Evolutionary conservation across 2,329 filamentous ascomycete species (phyloP).

Genomic region (Rhytidhysteron rufulum): DNA sequence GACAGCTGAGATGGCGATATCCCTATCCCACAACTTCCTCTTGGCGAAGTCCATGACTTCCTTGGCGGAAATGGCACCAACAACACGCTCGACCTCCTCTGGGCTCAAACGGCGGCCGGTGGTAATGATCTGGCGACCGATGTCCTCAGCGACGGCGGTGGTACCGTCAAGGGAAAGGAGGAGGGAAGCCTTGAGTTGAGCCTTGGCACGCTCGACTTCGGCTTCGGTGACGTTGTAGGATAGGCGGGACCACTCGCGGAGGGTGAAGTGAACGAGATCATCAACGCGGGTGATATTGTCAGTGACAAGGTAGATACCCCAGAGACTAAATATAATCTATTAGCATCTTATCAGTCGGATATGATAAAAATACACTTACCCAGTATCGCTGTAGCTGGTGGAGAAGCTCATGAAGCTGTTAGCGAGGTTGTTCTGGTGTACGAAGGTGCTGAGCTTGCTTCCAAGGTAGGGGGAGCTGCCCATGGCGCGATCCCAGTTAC

Average conservation of each 20-base stretch:
- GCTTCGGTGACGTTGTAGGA: slow-evolving; percentile 82
- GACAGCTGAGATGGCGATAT: slow-evolving; percentile 89
- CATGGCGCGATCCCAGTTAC: slow-evolving; percentile 99
- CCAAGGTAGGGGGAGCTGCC: slow-evolving; percentile 96
- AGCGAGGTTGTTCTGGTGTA: slow-evolving; percentile 91
- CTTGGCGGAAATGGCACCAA: slow-evolving; percentile 87
- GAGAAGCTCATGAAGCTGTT: slow-evolving; percentile 99
- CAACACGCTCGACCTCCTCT: slow-evolving; percentile 89
- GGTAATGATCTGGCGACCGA: slow-evolving; percentile 96
- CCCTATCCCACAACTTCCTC: slow-evolving; percentile 95
- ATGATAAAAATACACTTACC: slow-evolving; percentile 48
- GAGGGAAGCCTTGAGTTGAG: slow-evolving; percentile 97
- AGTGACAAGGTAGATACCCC: slow-evolving; percentile 98
- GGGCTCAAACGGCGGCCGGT: slow-evolving; percentile 89
- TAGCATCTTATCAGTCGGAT: slow-evolving; percentile 17
- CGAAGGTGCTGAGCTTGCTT: slow-evolving; percentile 93
- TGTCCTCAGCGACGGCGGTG: slow-evolving; percentile 95
- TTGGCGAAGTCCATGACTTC: slow-evolving; percentile 96
- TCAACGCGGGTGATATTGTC: slow-evolving; percentile 85
- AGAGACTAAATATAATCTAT: slow-evolving; percentile 65
- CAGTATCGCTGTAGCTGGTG: slow-evolving; percentile 98
- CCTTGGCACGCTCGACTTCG: slow-evolving; percentile 97
- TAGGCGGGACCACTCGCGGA: slow-evolving; percentile 96
- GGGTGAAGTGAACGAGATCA: slow-evolving; percentile 95
- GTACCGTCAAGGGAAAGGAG: slow-evolving; percentile 96